Evolutionary conservation across 176 grass and related monocot species (phyloP).

Genomic region (Guadua angustifolia): DNA sequence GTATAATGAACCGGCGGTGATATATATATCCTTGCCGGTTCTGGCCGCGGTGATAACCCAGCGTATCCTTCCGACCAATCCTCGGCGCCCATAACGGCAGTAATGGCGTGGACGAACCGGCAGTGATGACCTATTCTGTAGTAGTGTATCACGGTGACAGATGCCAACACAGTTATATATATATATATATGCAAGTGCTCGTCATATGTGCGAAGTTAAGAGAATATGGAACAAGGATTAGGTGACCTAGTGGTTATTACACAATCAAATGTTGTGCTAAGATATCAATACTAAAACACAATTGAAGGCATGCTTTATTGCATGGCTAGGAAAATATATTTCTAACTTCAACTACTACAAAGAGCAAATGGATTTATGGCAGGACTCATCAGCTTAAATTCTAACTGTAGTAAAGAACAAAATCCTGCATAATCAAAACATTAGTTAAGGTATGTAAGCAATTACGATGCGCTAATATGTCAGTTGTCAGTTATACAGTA

Average conservation of each 20-base stretch:
- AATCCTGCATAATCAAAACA: conserved; percentile 11
- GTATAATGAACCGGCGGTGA: too few relatives aligned
- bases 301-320: conserved; percentile 5
- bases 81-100: too few relatives aligned
- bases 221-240: conserved; percentile 28
- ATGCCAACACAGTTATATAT: conserved; percentile 88
- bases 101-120: too few relatives aligned
- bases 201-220: conserved; percentile 74
- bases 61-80: too few relatives aligned
- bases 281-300: neutral
- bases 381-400: neutral
- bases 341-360: conserved; percentile 22
- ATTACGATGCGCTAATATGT: neutral
- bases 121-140: too few relatives aligned
- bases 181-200: conserved; percentile 96
- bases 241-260: conserved; percentile 25
- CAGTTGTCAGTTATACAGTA: conserved; percentile 25
- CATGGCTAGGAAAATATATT: conserved; percentile 20
- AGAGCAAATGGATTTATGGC: conserved; percentile 12
- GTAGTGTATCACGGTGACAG: conserved; percentile 99
- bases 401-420: neutral
- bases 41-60: too few relatives aligned
- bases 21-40: too few relatives aligned
- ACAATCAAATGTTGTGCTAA: neutral
- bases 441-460: conserved; percentile 9